Percentiles rank a stretch among this genome's conserved stretches.
phyloP scores from a whole-genome alignment of 2,329 filamentous ascomycete species.

The Venturia oleaginea region DNA sequence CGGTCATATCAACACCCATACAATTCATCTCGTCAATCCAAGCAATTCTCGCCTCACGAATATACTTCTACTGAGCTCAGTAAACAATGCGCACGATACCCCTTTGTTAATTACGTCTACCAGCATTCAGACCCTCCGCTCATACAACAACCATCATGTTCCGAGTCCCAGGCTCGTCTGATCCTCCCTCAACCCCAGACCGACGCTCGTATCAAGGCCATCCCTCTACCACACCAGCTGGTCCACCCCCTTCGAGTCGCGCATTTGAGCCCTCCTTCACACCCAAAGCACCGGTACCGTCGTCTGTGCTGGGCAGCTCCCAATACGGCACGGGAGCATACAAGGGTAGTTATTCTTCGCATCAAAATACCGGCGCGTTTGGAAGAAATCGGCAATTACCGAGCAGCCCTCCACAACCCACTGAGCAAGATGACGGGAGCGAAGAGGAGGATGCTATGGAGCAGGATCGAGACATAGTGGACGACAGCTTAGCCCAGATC shows the following conservation, averaged over 20 bases:
- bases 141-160: conserved; percentile 10
- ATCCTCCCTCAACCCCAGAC: conserved; percentile 29
- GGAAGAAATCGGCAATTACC: conserved; percentile 4
- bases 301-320: conserved; percentile 43
- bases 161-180: conserved; percentile 10
- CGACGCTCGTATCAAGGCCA: conserved; percentile 22
- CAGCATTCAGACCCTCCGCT: background rate
- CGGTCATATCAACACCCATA: background rate
- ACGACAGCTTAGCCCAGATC: conserved; percentile 16
- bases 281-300: conserved; percentile 41
- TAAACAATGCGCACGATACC: background rate
- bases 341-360: background rate
- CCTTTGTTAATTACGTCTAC: background rate
- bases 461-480: conserved; percentile 19
- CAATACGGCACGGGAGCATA: conserved; percentile 22
- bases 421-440: conserved; percentile 22
- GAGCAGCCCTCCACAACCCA: conserved; percentile 13
- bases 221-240: conserved; percentile 50
- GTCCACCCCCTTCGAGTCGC: conserved; percentile 41
- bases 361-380: background rate
- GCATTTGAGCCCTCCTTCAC: conserved; percentile 43
- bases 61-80: background rate
- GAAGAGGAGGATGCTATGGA: conserved; percentile 31
- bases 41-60: background rate
- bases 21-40: background rate